Percentiles rank a stretch among this genome's conserved stretches.
Conservation (phyloP, 1,284 basidiomycete genomes). For the Phylloporus sp. region DNA sequence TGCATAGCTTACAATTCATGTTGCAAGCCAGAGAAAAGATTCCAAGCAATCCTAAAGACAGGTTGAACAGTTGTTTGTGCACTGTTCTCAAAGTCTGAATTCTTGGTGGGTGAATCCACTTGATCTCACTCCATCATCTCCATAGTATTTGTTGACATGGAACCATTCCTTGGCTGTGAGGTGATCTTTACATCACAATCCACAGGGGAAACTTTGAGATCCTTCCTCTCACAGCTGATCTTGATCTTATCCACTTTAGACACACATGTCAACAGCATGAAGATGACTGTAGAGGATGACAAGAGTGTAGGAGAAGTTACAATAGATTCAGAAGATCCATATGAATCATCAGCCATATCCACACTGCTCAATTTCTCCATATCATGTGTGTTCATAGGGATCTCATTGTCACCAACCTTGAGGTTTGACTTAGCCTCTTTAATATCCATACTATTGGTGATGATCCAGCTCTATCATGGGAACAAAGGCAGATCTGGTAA, state of each 20-base stretch:
- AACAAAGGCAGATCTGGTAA: slow-evolving; percentile 10
- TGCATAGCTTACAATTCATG: neutral
- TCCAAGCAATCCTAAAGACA: neutral
- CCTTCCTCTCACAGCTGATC: neutral
- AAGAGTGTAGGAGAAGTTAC: neutral
- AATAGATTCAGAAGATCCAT: neutral
- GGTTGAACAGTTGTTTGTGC: neutral
- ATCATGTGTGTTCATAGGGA: too few species aligned
- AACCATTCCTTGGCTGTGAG: neutral
- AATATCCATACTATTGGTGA: neutral
- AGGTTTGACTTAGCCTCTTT: neutral
- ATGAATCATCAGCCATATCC: neutral
- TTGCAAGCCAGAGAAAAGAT: slow-evolving; percentile 5
- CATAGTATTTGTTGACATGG: neutral
- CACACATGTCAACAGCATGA: neutral
- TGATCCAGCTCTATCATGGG: slow-evolving; percentile 15
- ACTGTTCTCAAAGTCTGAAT: neutral
- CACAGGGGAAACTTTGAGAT: neutral
- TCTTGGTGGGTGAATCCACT: neutral
- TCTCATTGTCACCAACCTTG: neutral
- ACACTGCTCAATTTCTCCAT: too few species aligned
- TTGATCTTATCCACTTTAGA: neutral
- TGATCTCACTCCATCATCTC: neutral
- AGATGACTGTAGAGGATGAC: neutral
- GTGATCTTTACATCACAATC: neutral